These are phyloP conservation scores for Cydonia oblonga DNA, from an alignment of 331 rosid species.

Conservation along the genomic window DNA sequence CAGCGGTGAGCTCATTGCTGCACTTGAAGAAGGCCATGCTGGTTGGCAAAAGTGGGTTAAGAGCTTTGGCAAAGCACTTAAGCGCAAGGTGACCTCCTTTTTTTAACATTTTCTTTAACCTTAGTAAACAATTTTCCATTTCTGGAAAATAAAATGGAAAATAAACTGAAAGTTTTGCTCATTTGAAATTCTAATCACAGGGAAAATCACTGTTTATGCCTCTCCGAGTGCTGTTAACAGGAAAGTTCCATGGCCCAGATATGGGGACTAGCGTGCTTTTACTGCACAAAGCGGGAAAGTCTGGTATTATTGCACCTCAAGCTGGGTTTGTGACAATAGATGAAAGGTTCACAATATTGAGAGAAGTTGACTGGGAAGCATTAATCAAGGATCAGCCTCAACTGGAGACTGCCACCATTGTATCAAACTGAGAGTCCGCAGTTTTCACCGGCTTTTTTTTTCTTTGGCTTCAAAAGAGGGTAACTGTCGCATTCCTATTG, in stretches of 20 bases:
- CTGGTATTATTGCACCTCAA: slow-evolving; percentile 34
- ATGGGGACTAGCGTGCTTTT: slow-evolving; percentile 53
- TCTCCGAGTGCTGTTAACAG: slow-evolving; percentile 69
- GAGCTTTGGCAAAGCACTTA: slow-evolving; percentile 69
- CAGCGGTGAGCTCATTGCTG: slow-evolving; percentile 51
- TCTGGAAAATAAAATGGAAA: background rate
- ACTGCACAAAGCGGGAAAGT: slow-evolving; percentile 56
- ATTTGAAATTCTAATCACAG: slow-evolving; percentile 19
- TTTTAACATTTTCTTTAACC: too few relatives aligned
- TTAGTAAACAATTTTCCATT: background rate
- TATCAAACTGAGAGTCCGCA: slow-evolving; percentile 36
- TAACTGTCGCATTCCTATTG: background rate
- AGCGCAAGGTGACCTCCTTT: slow-evolving; percentile 64
- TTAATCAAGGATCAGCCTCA: slow-evolving; percentile 34
- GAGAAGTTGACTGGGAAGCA: slow-evolving; percentile 69
- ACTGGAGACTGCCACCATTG: slow-evolving; percentile 34
- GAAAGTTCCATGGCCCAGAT: slow-evolving; percentile 95
- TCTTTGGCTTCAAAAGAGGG: background rate
- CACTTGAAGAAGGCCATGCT: slow-evolving; percentile 76
- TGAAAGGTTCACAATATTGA: slow-evolving; percentile 56
- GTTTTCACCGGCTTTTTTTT: slow-evolving; percentile 2
- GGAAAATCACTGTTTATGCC: slow-evolving; percentile 97
- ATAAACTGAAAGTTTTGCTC: background rate
- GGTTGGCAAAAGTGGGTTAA: slow-evolving; percentile 99
- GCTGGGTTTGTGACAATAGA: slow-evolving; percentile 39